Base-by-base conservation (phyloP, 2,329 filamentous ascomycete genomes). In the Colletotrichum scovillei region DNA sequence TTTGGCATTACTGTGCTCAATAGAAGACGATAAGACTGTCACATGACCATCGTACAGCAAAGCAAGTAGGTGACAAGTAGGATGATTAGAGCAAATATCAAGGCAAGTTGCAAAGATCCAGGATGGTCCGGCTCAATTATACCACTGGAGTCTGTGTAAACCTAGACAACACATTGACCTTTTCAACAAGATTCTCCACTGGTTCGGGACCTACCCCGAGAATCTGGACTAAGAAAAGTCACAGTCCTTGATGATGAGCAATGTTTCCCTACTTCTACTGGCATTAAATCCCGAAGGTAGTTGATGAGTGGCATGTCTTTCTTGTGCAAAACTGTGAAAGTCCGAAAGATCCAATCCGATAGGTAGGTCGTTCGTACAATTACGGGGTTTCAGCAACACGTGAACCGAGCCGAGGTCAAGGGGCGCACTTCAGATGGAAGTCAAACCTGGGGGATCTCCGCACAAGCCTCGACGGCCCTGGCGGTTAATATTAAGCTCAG, bases 381-480 rank as follows among this genome's bases (percentile, higher is more conserved):
- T 35, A 38, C 5, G 8, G 19, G 28, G 42, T 63, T 63, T 63
- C 24, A 52, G 22, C 11, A 35, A 26, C n/a, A 53, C 60, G 26
- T 16, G 16, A 46, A 38, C 58, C 57, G 60, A 7, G 57, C 69
- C 66, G 66, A 69, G 69, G 66, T 63, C 32, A 3, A 22, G 7
- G 0, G 26, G 2, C 59, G 30, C 30, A 63, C 59, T 28, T 69
- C 58, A 35, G 59, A 69, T n/a, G 35, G 22, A 59, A 11, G 30
- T 12, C 16, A 58, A 63, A 28, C 53, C 32, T 9, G 14, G 30
- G 49, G 26, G 46, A 42, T 35, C 28, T 60, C 26, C 53, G 70
- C 42, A 64, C 68, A 26, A 9, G 28, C 46, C 22, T 26, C 19
- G 8, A 7, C 28, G 5, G 58, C 1, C 24, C n/a, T 12, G 22